phyloP scores from a whole-genome alignment of 345 rosid species.

The Orychophragmus violaceus region DNA sequence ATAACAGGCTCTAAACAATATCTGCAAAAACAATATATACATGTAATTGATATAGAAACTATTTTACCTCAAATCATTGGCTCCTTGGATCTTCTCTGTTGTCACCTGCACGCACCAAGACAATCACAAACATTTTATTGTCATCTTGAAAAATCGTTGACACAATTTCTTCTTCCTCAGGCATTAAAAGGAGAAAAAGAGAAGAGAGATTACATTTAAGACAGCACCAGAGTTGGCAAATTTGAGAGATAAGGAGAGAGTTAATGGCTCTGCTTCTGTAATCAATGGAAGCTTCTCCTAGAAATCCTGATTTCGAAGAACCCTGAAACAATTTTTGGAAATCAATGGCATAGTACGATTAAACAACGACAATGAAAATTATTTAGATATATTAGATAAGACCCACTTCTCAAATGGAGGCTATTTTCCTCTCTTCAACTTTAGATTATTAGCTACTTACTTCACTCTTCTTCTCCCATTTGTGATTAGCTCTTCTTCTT shows the following conservation, averaged over 20 bases:
- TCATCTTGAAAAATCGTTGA: too few relatives aligned
- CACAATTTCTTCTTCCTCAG: neutral
- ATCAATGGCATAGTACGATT: too few relatives aligned
- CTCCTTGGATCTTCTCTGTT: slow-evolving; percentile 60
- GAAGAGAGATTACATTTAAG: slow-evolving; percentile 53
- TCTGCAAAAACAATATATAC: neutral
- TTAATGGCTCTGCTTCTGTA: slow-evolving; percentile 54
- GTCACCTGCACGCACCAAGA: slow-evolving; percentile 47
- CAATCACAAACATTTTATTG: neutral
- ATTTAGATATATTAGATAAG: too few relatives aligned
- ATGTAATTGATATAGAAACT: neutral
- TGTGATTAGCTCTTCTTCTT: too few relatives aligned
- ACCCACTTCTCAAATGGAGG: too few relatives aligned
- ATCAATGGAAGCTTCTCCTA: slow-evolving; percentile 92
- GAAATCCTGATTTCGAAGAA: slow-evolving; percentile 68
- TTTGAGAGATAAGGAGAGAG: slow-evolving; percentile 78
- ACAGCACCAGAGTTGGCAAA: slow-evolving; percentile 83
- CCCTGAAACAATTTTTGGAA: slow-evolving; percentile 47
- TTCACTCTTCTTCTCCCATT: too few relatives aligned
- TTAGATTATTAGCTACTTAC: too few relatives aligned
- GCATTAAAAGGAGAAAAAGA: neutral
- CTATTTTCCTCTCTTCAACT: too few relatives aligned
- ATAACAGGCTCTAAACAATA: too few relatives aligned
- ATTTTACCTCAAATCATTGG: slow-evolving; percentile 47
- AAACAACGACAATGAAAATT: too few relatives aligned